Base-by-base conservation (phyloP, 805 yeast genomes). In the Ogataea neopini region DNA sequence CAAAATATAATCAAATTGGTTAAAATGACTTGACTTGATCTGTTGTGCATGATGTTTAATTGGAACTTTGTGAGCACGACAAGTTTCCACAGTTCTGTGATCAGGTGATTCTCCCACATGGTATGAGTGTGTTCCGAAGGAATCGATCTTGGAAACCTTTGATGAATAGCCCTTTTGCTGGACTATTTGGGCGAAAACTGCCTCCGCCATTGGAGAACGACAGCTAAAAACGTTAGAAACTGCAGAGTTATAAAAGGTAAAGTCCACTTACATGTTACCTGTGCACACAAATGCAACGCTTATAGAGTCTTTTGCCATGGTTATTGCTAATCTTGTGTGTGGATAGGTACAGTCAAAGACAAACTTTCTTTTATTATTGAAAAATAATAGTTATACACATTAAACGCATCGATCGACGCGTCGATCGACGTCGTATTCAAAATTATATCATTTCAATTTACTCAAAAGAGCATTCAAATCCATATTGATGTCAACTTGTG, bases 181-280 rank as follows among this genome's bases (percentile, higher is more conserved):
- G 8, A 88, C 95, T 13, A 72, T 70, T 49, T 87, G 81, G 40
- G 72, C 74, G 68, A 91, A 89, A 1, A 90, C 88, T 0, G 97
- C 97, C 62, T 92, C 97, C 0, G 98, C 97, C 98, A 91, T 92
- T 11, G 98, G 98, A 2, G 97, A 89, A 41, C 97, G 91, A 62
- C 97, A 90, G 18, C 87, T 83, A 30, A 4, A n/a, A 15, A 38
- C 17, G 44, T 34, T 38, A 41, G 23, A 33, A 22, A 11, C 7
- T n/a, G 8, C 20, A 49, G 25, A 8, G 5, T 7, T 22, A 32
- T 15, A 32, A 19, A 6, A 1, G 18, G 4, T 19, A 11, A 6
- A 3, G 9, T 8, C 17, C 19, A 73, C 86, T 56, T 72, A 82
- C 84, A 88, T 88, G 66, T 91, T 91, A 3, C 97, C 97, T 20